These are phyloP conservation scores for Sextonia rubra DNA, from an alignment of 164 flowering plant genomes.

Conservation along the genomic window DNA sequence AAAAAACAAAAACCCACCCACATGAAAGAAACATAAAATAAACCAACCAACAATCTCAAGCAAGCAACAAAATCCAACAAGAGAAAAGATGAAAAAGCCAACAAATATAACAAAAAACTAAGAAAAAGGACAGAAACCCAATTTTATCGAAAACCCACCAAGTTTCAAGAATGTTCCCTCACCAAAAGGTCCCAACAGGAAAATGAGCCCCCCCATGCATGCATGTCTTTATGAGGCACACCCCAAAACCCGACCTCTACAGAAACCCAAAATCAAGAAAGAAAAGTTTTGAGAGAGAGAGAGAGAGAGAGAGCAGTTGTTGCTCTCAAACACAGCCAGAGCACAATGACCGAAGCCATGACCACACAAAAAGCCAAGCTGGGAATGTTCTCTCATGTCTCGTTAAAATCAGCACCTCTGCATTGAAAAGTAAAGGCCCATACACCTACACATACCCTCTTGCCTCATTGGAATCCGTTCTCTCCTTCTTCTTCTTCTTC, in stretches of 20 bases:
- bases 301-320: background rate
- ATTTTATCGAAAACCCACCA: background rate
- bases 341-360: background rate
- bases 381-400: slow-evolving; percentile 7
- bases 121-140: background rate
- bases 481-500: background rate
- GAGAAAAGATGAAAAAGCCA: too few relatives aligned
- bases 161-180: background rate
- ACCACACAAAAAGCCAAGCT: slow-evolving; percentile 7
- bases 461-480: slow-evolving; percentile 1
- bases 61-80: too few relatives aligned
- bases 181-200: background rate
- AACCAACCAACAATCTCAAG: too few relatives aligned
- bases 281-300: too few relatives aligned
- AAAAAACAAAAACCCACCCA: too few relatives aligned
- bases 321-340: background rate
- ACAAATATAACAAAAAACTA: too few relatives aligned
- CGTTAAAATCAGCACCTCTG: slow-evolving; percentile 11
- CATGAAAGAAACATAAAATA: too few relatives aligned
- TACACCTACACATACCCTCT: background rate
- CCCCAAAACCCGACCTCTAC: background rate
- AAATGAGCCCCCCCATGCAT: background rate
- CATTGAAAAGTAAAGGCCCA: background rate
- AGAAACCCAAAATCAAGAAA: background rate
- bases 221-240: background rate